These are phyloP conservation scores for Talaromyces borbonicus DNA, from an alignment of 495 filamentous ascomycete species.

Conservation along the genomic window DNA sequence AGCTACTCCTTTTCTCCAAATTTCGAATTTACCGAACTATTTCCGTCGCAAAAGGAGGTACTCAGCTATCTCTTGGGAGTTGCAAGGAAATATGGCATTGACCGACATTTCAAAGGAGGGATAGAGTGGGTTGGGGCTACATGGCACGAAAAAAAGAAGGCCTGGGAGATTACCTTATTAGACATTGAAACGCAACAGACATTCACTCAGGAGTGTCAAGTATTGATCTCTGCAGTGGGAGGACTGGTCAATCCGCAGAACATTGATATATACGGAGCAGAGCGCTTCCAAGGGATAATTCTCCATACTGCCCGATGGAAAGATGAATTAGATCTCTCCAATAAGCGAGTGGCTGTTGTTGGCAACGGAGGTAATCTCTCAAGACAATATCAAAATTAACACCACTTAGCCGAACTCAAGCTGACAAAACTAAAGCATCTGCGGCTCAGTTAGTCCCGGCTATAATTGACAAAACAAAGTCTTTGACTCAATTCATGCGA, in stretches of 20 bases:
- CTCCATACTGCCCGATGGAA: conserved; percentile 53
- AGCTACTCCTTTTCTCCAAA: conserved; percentile 20
- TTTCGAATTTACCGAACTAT: conserved; percentile 16
- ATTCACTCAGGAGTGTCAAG: conserved; percentile 27
- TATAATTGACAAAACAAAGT: conserved; percentile 30
- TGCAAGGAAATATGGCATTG: conserved; percentile 5
- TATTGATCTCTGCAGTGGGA: conserved; percentile 40
- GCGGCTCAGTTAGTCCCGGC: conserved; percentile 26
- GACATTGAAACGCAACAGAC: conserved; percentile 7
- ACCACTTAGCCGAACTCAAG: not conserved
- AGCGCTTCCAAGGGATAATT: conserved; percentile 40
- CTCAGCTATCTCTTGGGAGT: conserved; percentile 3
- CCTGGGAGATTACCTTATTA: conserved; percentile 11
- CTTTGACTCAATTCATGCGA: conserved; percentile 45
- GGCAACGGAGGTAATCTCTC: conserved; percentile 27
- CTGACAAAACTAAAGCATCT: conserved; percentile 9
- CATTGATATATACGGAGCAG: conserved; percentile 32
- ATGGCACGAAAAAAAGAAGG: conserved; percentile 13
- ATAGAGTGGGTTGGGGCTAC: conserved; percentile 11
- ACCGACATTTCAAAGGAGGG: conserved; percentile 11
- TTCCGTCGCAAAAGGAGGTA: conserved; percentile 17
- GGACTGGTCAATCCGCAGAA: conserved; percentile 34
- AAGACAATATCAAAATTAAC: not conserved
- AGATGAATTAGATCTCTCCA: conserved; percentile 36
- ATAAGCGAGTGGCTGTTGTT: conserved; percentile 48